Percentiles rank a stretch among this genome's conserved stretches.
phyloP scores from a whole-genome alignment of 1,139 yeast genomes.

The Geotrichum cucujoidarum region DNA sequence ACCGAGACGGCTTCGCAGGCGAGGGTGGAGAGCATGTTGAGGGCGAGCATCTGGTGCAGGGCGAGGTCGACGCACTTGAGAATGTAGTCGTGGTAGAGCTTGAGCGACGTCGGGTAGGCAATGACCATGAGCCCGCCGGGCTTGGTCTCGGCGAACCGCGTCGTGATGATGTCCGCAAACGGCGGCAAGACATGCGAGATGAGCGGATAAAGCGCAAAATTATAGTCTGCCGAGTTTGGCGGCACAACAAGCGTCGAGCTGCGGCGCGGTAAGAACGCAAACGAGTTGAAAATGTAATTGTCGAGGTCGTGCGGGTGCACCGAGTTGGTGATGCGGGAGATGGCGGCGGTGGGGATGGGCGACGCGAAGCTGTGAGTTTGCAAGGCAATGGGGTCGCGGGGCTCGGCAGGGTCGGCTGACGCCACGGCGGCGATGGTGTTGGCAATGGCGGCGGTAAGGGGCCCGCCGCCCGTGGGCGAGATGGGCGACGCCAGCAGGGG shows the following conservation, averaged over 20 bases:
- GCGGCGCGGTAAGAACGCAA: conserved; percentile 20
- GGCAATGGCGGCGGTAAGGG: neutral
- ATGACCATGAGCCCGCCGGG: conserved; percentile 29
- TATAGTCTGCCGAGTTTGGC: conserved; percentile 26
- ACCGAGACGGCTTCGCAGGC: conserved; percentile 28
- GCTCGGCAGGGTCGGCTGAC: neutral
- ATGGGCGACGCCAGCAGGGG: too few relatives aligned
- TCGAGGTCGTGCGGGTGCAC: neutral
- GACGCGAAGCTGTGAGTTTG: neutral
- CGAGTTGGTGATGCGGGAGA: neutral
- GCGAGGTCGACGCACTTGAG: conserved; percentile 30
- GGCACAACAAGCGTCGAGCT: conserved; percentile 22
- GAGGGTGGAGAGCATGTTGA: conserved; percentile 26
- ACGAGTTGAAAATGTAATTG: conserved; percentile 22
- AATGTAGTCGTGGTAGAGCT: conserved; percentile 24
- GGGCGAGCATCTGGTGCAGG: conserved; percentile 29
- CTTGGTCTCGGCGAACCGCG: conserved; percentile 26
- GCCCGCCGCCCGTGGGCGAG: too few relatives aligned
- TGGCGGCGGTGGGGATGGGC: neutral
- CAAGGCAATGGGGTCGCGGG: neutral
- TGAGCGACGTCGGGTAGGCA: conserved; percentile 28
- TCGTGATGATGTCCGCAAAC: conserved; percentile 22
- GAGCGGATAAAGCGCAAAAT: conserved; percentile 26
- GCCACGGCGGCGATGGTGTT: neutral
- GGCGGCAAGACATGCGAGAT: conserved; percentile 28